phyloP scores from a whole-genome alignment of 192 early-diverging fungal genomes.

The Lunasporangiospora selenospora region DNA sequence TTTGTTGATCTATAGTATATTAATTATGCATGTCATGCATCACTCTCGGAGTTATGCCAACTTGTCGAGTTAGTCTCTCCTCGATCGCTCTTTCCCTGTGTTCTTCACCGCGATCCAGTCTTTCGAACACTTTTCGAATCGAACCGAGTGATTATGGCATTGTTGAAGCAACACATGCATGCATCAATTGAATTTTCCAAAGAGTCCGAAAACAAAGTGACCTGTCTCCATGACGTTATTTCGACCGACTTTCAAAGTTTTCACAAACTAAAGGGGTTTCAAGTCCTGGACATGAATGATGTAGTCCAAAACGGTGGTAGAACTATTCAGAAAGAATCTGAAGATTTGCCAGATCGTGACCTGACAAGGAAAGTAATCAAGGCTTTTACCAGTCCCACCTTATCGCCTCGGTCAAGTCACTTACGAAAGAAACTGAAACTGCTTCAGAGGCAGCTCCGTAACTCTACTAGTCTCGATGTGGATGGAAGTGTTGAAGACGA shows the following conservation, averaged over 20 bases:
- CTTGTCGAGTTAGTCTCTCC: slow-evolving; percentile 23
- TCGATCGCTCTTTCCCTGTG: slow-evolving; percentile 25
- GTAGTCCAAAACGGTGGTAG: too few species aligned
- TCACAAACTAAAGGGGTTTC: slow-evolving; percentile 17
- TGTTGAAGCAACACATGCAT: slow-evolving; percentile 12
- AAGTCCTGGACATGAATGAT: slow-evolving; percentile 30
- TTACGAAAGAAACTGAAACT: slow-evolving; percentile 18
- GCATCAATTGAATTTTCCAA: background rate
- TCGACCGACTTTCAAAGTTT: slow-evolving; percentile 40
- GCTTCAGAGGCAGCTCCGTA: slow-evolving; percentile 20
- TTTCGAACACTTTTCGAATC: slow-evolving; percentile 9
- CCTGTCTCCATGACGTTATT: slow-evolving; percentile 9
- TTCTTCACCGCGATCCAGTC: slow-evolving; percentile 20
- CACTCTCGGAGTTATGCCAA: slow-evolving; percentile 22
- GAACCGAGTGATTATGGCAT: slow-evolving; percentile 14
- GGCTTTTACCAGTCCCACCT: background rate
- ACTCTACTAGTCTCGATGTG: slow-evolving; percentile 20
- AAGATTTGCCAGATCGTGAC: too few species aligned
- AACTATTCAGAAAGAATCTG: too few species aligned
- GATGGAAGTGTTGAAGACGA: background rate
- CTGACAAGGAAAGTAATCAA: too few species aligned
- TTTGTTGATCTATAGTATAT: slow-evolving; percentile 20
- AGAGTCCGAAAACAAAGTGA: slow-evolving; percentile 1
- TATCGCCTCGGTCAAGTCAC: slow-evolving; percentile 33
- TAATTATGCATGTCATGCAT: slow-evolving; percentile 30